A percentile compares a stretch with the other conserved stretches of the same genome.
Conservation (phyloP, 169 alveolate genomes). For the Eimeria necatrix region DNA sequence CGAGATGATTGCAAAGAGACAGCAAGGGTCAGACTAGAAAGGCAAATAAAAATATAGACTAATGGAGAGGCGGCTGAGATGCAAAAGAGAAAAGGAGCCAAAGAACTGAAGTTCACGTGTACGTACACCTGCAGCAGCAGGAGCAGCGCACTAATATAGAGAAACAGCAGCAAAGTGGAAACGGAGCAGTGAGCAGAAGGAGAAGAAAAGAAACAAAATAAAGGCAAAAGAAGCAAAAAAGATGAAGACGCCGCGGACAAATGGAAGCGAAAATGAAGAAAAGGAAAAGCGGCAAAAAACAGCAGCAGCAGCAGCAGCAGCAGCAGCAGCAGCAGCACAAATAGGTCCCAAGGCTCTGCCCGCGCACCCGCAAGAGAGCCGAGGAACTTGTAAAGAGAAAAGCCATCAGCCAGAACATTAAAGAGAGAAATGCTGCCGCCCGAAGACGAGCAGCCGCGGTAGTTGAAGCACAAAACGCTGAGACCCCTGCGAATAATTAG, state of each 20-base stretch:
- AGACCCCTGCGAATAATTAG: not conserved
- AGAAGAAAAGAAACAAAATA: not conserved
- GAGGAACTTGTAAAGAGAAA: not conserved
- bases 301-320: not conserved
- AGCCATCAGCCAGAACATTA: not conserved
- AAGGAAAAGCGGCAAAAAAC: not conserved
- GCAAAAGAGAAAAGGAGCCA: not conserved
- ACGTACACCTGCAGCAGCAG: too few relatives aligned
- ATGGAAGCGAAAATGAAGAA: not conserved
- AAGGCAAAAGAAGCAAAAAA: not conserved
- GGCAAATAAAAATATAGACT: not conserved
- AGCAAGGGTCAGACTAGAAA: not conserved
- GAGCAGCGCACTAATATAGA: not conserved
- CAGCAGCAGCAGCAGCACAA: not conserved
- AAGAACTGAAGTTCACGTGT: not conserved
- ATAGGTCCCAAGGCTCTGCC: not conserved
- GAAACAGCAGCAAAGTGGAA: not conserved
- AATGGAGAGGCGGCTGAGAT: not conserved
- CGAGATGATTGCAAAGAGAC: not conserved
- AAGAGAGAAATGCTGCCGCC: not conserved
- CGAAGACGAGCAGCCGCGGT: conserved; percentile 48
- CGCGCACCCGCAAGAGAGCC: not conserved
- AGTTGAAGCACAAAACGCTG: not conserved
- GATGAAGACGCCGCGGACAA: not conserved
- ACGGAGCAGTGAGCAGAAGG: not conserved